Evolutionary conservation across 1,284 basidiomycete genomes (phyloP).

Genomic region (Heliocybe sulcata): DNA sequence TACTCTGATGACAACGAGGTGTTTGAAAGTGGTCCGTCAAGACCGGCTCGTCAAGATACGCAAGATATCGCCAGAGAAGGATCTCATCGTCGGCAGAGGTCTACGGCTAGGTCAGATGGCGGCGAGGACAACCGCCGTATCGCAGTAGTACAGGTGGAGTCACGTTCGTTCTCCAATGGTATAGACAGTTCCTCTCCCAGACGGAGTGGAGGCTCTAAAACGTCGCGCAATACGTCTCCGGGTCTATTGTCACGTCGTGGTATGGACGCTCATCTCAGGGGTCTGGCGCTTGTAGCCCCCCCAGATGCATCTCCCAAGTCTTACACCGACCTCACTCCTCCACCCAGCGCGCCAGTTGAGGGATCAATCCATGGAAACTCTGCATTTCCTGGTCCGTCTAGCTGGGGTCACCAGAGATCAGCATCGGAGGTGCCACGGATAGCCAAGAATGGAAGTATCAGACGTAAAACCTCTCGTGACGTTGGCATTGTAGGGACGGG

Average conservation of each 20-base stretch:
- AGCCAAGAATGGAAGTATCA: slow-evolving; percentile 11
- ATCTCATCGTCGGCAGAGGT: slow-evolving; percentile 20
- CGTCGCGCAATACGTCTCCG: slow-evolving; percentile 17
- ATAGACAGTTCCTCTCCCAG: slow-evolving; percentile 14
- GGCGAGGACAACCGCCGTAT: slow-evolving; percentile 57
- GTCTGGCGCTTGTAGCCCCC: slow-evolving; percentile 59
- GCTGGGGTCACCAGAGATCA: slow-evolving; percentile 31
- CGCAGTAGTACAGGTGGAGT: slow-evolving; percentile 56
- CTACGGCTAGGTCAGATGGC: slow-evolving; percentile 48
- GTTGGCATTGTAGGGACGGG: slow-evolving; percentile 47
- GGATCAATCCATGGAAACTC: neutral
- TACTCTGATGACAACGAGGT: slow-evolving; percentile 1
- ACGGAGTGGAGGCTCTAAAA: slow-evolving; percentile 13
- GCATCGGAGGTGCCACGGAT: slow-evolving; percentile 33
- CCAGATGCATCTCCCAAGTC: slow-evolving; percentile 53
- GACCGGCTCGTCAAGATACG: slow-evolving; percentile 16
- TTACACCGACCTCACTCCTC: slow-evolving; percentile 44
- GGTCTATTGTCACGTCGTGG: slow-evolving; percentile 34
- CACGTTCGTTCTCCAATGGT: slow-evolving; percentile 12
- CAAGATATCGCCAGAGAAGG: slow-evolving; percentile 9
- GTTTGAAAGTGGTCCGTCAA: slow-evolving; percentile 15
- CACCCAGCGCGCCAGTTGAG: slow-evolving; percentile 34
- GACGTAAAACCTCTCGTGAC: slow-evolving; percentile 42
- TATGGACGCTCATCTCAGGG: slow-evolving; percentile 36
- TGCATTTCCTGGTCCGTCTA: slow-evolving; percentile 15